A percentile compares a stretch with the other conserved stretches of the same genome.
These are phyloP conservation scores for Colletotrichum tropicale DNA, from an alignment of 2,329 filamentous ascomycete genomes.

Conservation along the genomic window DNA sequence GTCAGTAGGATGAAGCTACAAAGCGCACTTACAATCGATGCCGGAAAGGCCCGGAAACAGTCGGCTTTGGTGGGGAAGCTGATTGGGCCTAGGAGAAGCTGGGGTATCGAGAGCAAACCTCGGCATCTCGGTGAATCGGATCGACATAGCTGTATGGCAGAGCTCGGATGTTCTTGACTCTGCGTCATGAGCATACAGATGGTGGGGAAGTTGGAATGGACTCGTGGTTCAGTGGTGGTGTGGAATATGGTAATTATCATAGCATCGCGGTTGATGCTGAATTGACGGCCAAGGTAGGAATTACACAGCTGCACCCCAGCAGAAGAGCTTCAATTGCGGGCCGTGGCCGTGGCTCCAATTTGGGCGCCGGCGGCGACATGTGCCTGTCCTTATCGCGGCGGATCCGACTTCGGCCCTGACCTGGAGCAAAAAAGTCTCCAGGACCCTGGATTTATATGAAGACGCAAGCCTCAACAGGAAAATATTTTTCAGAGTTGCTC, in stretches of 20 bases:
- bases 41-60: constrained; percentile 6
- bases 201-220: not conserved
- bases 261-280: not conserved
- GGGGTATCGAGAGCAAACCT: constrained; percentile 5
- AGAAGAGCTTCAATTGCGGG: constrained; percentile 1
- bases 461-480: not conserved
- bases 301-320: not conserved
- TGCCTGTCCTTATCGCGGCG: constrained; percentile 1
- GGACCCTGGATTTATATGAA: not conserved
- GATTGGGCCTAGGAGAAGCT: not conserved
- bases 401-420: constrained; percentile 6
- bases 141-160: not conserved
- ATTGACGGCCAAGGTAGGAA: not conserved
- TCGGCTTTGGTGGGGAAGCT: constrained; percentile 3
- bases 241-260: not conserved
- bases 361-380: constrained; percentile 11
- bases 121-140: constrained; percentile 17
- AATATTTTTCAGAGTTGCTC: not conserved
- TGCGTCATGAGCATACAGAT: not conserved
- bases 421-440: not conserved
- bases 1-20: not conserved
- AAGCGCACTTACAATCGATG: not conserved
- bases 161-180: not conserved
- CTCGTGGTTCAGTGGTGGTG: not conserved
- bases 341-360: not conserved